Evolutionary conservation across 352 stramenopile species (phyloP).

Genomic region (Hyaloperonospora brassicae): DNA sequence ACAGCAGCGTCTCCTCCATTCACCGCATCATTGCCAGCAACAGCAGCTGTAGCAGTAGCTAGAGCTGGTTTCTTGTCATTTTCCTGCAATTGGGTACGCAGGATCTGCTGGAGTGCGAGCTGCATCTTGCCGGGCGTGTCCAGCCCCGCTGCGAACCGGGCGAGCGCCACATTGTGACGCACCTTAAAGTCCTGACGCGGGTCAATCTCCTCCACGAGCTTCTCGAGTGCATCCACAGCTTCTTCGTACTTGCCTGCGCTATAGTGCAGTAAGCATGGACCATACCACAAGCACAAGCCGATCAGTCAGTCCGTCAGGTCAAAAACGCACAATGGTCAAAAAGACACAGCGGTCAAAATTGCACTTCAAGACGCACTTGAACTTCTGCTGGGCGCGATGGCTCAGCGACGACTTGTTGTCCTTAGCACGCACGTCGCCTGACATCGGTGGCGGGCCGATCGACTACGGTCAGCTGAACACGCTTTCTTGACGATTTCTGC

Average conservation of each 20-base stretch:
- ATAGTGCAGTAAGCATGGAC: background rate
- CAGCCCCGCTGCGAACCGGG: slow-evolving; percentile 54
- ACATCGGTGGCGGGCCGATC: slow-evolving; percentile 34
- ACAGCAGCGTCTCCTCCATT: slow-evolving; percentile 15
- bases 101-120: slow-evolving; percentile 51
- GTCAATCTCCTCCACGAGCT: slow-evolving; percentile 75
- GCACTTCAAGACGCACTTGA: slow-evolving; percentile 48
- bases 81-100: slow-evolving; percentile 62
- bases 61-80: slow-evolving; percentile 26
- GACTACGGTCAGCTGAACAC: slow-evolving; percentile 7
- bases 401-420: slow-evolving; percentile 84
- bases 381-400: slow-evolving; percentile 82
- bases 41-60: background rate
- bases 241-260: slow-evolving; percentile 83
- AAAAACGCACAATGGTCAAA: slow-evolving; percentile 3
- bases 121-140: slow-evolving; percentile 68
- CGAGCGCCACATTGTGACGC: slow-evolving; percentile 77
- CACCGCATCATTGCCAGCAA: slow-evolving; percentile 20
- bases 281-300: background rate
- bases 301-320: background rate
- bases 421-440: slow-evolving; percentile 51
- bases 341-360: background rate
- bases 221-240: slow-evolving; percentile 73
- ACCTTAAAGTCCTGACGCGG: slow-evolving; percentile 72
- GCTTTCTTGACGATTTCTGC: slow-evolving; percentile 5